Evolutionary conservation across 768 basidiomycete species (phyloP).

Genomic region (Auricularia cornea): DNA sequence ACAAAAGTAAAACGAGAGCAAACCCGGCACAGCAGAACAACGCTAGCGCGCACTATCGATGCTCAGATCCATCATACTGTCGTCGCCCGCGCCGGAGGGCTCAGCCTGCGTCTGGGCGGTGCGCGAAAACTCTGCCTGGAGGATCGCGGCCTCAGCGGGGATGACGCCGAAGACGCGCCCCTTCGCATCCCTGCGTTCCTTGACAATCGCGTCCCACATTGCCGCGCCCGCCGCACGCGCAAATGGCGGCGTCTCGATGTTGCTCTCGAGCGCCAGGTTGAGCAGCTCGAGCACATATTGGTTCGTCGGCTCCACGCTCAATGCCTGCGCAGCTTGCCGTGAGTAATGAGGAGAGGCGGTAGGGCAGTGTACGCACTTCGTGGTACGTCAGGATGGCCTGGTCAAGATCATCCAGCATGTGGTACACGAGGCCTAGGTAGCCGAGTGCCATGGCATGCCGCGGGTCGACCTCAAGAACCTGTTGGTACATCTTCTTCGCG

Average conservation of each 20-base stretch:
- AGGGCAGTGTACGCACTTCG: conserved; percentile 53
- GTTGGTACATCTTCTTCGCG: conserved; percentile 65
- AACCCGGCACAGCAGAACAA: too few species aligned
- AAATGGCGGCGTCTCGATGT: conserved; percentile 8
- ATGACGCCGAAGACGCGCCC: background rate
- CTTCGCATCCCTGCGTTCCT: background rate
- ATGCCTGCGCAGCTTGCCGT: conserved; percentile 35
- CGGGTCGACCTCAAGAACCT: conserved; percentile 83
- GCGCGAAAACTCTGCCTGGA: background rate
- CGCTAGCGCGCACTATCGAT: background rate
- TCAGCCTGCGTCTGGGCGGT: background rate
- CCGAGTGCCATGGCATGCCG: conserved; percentile 72
- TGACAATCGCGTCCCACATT: background rate
- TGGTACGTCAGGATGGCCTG: conserved; percentile 87
- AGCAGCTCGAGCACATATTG: conserved; percentile 72
- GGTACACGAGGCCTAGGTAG: conserved; percentile 83
- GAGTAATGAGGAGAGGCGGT: background rate
- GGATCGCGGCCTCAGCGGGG: background rate
- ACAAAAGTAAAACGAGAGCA: too few species aligned
- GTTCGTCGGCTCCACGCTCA: conserved; percentile 79
- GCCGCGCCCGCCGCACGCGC: background rate
- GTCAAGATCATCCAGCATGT: conserved; percentile 63
- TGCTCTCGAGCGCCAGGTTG: conserved; percentile 62
- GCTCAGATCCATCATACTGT: background rate
- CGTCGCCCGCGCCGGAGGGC: background rate